phyloP scores from a whole-genome alignment of 495 filamentous ascomycete species.

The Aspergillus heteromorphus region DNA sequence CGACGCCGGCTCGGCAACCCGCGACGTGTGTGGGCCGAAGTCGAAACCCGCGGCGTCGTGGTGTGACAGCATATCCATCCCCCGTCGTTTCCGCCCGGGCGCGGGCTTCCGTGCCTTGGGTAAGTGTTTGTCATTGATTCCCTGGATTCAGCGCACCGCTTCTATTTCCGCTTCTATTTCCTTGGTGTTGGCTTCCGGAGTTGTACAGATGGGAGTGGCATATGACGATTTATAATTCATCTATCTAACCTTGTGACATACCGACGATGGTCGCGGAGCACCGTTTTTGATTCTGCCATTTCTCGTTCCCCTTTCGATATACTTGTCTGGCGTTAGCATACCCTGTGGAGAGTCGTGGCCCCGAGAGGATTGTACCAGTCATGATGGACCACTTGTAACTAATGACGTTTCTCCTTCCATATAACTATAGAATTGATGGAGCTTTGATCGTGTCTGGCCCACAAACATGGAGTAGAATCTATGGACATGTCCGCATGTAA shows the following conservation, averaged over 20 bases:
- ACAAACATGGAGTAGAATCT: too few relatives aligned
- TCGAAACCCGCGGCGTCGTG: neutral
- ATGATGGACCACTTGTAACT: constrained; percentile 3
- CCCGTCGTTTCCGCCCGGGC: neutral
- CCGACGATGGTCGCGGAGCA: constrained; percentile 7
- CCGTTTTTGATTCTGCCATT: constrained; percentile 5
- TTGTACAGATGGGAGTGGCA: constrained; percentile 23
- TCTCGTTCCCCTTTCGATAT: neutral
- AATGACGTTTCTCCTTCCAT: neutral
- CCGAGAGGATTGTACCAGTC: constrained; percentile 8
- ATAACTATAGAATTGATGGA: neutral
- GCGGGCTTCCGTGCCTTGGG: neutral
- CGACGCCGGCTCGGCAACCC: neutral
- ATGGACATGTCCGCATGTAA: too few relatives aligned
- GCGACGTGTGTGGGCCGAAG: neutral
- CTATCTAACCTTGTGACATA: constrained; percentile 6
- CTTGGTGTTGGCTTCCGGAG: constrained; percentile 13
- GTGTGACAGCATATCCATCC: neutral
- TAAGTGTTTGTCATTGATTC: constrained; percentile 23
- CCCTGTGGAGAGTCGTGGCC: constrained; percentile 12
- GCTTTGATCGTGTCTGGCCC: too few relatives aligned
- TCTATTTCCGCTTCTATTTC: constrained; percentile 8
- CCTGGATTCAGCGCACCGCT: constrained; percentile 20
- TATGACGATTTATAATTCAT: constrained; percentile 12
- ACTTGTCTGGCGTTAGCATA: constrained; percentile 19